A percentile compares a stretch with the other conserved stretches of the same genome.
Evolutionary conservation across 331 rosid genomes (phyloP).

Genomic region (Erythrophleum ivorense): DNA sequence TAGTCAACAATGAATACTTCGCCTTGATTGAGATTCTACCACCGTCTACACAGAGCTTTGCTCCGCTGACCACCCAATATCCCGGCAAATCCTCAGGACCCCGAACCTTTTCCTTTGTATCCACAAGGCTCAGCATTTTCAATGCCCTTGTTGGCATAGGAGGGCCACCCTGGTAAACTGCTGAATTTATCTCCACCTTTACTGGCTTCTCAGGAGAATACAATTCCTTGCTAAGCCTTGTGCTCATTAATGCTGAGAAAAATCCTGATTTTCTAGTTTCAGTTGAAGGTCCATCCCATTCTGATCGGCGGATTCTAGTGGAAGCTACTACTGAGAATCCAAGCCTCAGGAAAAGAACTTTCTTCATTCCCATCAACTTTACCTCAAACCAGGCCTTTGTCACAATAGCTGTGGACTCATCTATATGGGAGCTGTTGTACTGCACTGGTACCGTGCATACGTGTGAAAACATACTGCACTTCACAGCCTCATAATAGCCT

Average conservation of each 20-base stretch:
- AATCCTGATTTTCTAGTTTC: conserved; percentile 7
- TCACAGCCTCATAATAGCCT: neutral
- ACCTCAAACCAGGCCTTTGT: conserved; percentile 14
- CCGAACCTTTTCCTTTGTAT: conserved; percentile 76
- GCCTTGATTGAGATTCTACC: conserved; percentile 75
- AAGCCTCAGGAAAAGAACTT: neutral
- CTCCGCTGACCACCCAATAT: conserved; percentile 95
- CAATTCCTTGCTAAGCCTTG: conserved; percentile 16
- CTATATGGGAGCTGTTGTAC: neutral
- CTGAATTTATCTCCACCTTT: conserved; percentile 81
- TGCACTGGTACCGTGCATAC: conserved; percentile 8
- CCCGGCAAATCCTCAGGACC: conserved; percentile 92
- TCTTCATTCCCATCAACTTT: conserved; percentile 6
- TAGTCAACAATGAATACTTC: conserved; percentile 80
- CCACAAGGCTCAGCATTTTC: conserved; percentile 71
- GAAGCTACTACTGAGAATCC: conserved; percentile 15
- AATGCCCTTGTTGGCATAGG: conserved; percentile 72
- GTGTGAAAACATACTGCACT: neutral
- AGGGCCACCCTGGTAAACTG: conserved; percentile 70
- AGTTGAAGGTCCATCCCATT: conserved; percentile 10
- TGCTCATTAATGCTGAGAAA: conserved; percentile 19
- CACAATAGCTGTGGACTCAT: neutral
- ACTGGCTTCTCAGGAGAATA: conserved; percentile 35
- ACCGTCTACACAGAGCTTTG: conserved; percentile 72
- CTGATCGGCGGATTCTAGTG: neutral